A percentile compares a stretch with the other conserved stretches of the same genome.
These are phyloP conservation scores for Ogataea chonburiensis DNA, from an alignment of 805 yeast species.

Conservation along the genomic window DNA sequence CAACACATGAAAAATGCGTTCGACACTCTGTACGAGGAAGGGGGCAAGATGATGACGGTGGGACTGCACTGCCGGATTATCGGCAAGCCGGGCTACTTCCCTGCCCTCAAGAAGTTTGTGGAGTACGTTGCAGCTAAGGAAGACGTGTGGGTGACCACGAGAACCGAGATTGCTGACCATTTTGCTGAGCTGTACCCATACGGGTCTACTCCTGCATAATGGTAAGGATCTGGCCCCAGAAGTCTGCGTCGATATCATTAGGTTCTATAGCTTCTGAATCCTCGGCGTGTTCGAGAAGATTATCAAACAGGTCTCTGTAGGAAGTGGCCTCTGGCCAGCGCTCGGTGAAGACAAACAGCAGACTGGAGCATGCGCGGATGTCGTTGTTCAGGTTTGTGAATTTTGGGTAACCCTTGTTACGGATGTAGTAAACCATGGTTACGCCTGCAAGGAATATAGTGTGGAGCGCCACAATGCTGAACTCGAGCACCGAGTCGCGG, in stretches of 20 bases:
- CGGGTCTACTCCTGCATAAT: constrained; percentile 8
- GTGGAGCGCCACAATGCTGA: constrained; percentile 25
- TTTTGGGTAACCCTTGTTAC: constrained; percentile 22
- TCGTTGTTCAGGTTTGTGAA: constrained; percentile 26
- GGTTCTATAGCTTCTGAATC: constrained; percentile 5
- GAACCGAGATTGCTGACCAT: constrained; percentile 37
- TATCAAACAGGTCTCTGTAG: constrained; percentile 29
- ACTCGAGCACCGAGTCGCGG: constrained; percentile 23
- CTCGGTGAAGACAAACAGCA: constrained; percentile 30
- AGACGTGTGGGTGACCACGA: constrained; percentile 40
- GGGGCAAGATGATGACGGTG: constrained; percentile 39
- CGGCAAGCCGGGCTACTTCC: constrained; percentile 38
- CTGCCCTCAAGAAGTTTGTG: constrained; percentile 36
- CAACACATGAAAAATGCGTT: constrained; percentile 38
- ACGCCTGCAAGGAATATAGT: constrained; percentile 29
- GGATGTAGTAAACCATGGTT: constrained; percentile 27
- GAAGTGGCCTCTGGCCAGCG: constrained; percentile 29
- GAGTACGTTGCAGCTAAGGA: constrained; percentile 34
- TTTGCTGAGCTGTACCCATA: constrained; percentile 28
- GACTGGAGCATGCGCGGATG: constrained; percentile 29
- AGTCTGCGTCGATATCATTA: constrained; percentile 20
- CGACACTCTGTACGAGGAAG: constrained; percentile 38
- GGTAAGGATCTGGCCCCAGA: constrained; percentile 20
- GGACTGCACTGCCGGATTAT: constrained; percentile 38
- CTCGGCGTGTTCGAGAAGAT: constrained; percentile 23